Evolutionary conservation across 306 rosid species (phyloP), one percentile per base, ranked within the genome.

Genomic region (Rubus idaeus): DNA sequence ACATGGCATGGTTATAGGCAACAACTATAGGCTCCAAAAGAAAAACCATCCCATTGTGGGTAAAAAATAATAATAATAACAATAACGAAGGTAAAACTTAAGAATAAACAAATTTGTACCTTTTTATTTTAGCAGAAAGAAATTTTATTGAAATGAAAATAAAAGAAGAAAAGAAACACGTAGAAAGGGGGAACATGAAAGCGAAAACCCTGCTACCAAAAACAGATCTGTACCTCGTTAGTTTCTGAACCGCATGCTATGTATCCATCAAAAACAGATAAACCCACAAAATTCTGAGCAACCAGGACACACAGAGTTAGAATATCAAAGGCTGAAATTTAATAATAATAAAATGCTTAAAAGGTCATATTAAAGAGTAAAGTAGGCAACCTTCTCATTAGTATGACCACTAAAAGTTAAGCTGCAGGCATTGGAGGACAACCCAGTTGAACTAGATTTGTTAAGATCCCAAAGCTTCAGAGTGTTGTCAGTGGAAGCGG

Each of bases 241-340:
- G 93, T 89, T 84, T 91, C 96, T 68, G 91, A 91, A 49, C 96
- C 96, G 51, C 91, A 89, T 41, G 88, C 91, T 77, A 91, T 84
- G 78, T 86, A 87, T 70, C 87, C 96, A 75, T 87, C 91, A 72
- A 62, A 81, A 79, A 80, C 90, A 41, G 96, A 89, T 76, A 91
- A 83, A 37, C 96, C 96, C 37, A 91, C 93, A 18, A 91, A 91
- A 79, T 91, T 87, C 96, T 89, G 88, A 51, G 39, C 70, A 82
- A 70, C 51, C 64, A 72, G 60, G 70, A 67, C 60, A 74, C 18
- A 70, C 69, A 71, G 65, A 60, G 64, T 87, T 68, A 87, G 83
- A 81, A 78, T 61, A 21, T 26, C 1, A 73, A 55, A 56, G 18
- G 11, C 46, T 63, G 14, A 6, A 16, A 35, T 10, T n/a, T 37